A percentile compares a stretch with the other conserved stretches of the same genome.
These are phyloP conservation scores for Botrytis byssoidea DNA, from an alignment of 2,329 filamentous ascomycete species.

Conservation along the genomic window DNA sequence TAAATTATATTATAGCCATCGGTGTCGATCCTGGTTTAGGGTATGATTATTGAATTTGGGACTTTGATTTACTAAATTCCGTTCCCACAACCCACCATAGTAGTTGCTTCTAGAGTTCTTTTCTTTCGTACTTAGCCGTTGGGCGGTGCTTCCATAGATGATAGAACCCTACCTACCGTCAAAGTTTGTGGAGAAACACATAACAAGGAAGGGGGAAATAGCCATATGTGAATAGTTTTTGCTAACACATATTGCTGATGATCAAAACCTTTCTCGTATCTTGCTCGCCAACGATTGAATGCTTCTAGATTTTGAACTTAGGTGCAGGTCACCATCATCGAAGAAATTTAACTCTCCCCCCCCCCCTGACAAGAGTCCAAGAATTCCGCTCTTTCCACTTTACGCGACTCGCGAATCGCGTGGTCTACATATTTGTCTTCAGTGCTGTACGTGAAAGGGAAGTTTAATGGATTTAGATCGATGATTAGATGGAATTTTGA, in stretches of 20 bases:
- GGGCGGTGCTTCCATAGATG: constrained; percentile 9
- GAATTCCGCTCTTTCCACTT: constrained; percentile 13
- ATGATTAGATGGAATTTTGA: neutral
- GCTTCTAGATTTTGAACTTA: constrained; percentile 8
- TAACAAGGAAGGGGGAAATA: constrained; percentile 2
- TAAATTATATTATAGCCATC: constrained; percentile 11
- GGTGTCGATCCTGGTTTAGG: constrained; percentile 11
- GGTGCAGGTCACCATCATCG: constrained; percentile 1
- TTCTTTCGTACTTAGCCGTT: constrained; percentile 11
- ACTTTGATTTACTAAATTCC: neutral
- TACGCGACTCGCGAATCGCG: constrained; percentile 15
- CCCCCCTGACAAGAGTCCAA: neutral
- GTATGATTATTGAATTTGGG: constrained; percentile 16
- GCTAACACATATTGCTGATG: neutral
- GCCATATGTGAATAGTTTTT: neutral
- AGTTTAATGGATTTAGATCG: neutral
- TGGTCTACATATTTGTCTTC: neutral
- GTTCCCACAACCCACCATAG: neutral
- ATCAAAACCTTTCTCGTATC: constrained; percentile 2
- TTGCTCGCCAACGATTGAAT: neutral
- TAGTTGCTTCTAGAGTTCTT: constrained; percentile 1
- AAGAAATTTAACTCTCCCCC: neutral
- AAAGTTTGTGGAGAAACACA: constrained; percentile 15
- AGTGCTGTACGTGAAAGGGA: neutral
- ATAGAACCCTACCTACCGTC: neutral